phyloP scores from a whole-genome alignment of 2,329 filamentous ascomycete species.

The Paraphaeosphaeria sporulosa region DNA sequence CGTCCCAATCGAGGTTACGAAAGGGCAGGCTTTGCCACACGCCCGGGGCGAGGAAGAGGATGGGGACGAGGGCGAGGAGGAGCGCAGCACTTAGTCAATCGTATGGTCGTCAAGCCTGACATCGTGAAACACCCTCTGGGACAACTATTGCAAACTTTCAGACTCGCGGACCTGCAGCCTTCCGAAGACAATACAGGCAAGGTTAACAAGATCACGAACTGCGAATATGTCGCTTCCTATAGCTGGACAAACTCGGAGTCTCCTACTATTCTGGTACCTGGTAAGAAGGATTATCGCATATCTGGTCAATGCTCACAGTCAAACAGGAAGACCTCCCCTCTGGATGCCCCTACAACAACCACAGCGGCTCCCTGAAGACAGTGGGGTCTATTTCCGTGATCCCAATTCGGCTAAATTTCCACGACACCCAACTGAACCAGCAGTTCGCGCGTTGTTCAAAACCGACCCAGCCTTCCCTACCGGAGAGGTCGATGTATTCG shows the following conservation, averaged over 20 bases:
- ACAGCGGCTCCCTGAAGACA: slow-evolving; percentile 53
- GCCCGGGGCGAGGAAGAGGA: slow-evolving; percentile 29
- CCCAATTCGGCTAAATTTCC: slow-evolving; percentile 61
- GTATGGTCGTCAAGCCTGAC: slow-evolving; percentile 29
- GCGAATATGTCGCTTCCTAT: slow-evolving; percentile 59
- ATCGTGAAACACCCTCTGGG: slow-evolving; percentile 41
- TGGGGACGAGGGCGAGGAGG: slow-evolving; percentile 30
- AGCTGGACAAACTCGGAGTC: slow-evolving; percentile 55
- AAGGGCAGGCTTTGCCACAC: slow-evolving; percentile 35
- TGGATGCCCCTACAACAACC: slow-evolving; percentile 57
- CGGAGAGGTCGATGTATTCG: slow-evolving; percentile 61
- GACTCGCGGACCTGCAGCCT: slow-evolving; percentile 19
- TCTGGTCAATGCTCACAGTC: neutral
- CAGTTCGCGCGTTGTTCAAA: slow-evolving; percentile 54
- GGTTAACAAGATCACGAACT: slow-evolving; percentile 46
- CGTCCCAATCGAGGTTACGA: slow-evolving; percentile 14
- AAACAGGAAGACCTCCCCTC: slow-evolving; percentile 57
- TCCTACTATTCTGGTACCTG: slow-evolving; percentile 49
- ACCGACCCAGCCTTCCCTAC: slow-evolving; percentile 48
- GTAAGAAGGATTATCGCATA: slow-evolving; percentile 19
- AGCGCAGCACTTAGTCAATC: slow-evolving; percentile 18
- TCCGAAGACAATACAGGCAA: neutral
- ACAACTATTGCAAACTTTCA: slow-evolving; percentile 31
- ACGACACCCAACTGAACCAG: slow-evolving; percentile 60
- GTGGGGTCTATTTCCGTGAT: slow-evolving; percentile 62